Percentiles rank a stretch among this genome's conserved stretches.
These are phyloP conservation scores for Trametes versicolor DNA, from an alignment of 1,284 basidiomycete genomes.

Conservation along the genomic window DNA sequence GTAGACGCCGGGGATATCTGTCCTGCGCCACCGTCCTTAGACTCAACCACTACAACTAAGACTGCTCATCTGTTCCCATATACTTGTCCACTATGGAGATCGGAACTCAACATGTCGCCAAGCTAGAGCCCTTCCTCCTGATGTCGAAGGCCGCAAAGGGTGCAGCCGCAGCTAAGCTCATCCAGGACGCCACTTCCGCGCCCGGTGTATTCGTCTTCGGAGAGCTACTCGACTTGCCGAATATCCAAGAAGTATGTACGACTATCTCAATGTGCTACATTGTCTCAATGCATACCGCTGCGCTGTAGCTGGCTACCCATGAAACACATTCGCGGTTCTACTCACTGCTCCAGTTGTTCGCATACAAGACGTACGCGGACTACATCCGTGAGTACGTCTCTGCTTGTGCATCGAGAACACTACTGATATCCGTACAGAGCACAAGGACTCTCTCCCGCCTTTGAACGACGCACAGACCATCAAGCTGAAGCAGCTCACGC, in stretches of 20 bases:
- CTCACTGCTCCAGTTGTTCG: slow-evolving; percentile 84
- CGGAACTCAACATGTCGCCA: slow-evolving; percentile 63
- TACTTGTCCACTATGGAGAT: slow-evolving; percentile 56
- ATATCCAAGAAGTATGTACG: slow-evolving; percentile 81
- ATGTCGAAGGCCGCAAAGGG: slow-evolving; percentile 92
- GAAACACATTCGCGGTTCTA: slow-evolving; percentile 69
- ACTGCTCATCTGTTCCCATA: neutral
- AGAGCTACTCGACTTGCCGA: slow-evolving; percentile 85
- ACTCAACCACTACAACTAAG: neutral
- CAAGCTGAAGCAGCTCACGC: slow-evolving; percentile 93
- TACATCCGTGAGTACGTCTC: slow-evolving; percentile 60
- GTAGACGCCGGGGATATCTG: neutral
- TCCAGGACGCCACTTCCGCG: slow-evolving; percentile 87
- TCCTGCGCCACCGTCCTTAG: neutral
- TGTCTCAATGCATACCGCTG: neutral
- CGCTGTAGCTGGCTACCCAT: slow-evolving; percentile 65
- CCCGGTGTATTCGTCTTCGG: slow-evolving; percentile 92
- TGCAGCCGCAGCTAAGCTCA: slow-evolving; percentile 89
- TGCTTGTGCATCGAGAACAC: neutral
- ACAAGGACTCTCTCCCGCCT: slow-evolving; percentile 71
- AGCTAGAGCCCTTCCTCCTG: slow-evolving; percentile 88
- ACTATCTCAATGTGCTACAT: too few species aligned
- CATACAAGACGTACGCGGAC: slow-evolving; percentile 87
- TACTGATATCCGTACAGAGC: slow-evolving; percentile 53
- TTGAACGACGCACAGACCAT: slow-evolving; percentile 77